Evolutionary conservation across 805 yeast species (phyloP).

Genomic region (Hanseniaspora occidentalis): DNA sequence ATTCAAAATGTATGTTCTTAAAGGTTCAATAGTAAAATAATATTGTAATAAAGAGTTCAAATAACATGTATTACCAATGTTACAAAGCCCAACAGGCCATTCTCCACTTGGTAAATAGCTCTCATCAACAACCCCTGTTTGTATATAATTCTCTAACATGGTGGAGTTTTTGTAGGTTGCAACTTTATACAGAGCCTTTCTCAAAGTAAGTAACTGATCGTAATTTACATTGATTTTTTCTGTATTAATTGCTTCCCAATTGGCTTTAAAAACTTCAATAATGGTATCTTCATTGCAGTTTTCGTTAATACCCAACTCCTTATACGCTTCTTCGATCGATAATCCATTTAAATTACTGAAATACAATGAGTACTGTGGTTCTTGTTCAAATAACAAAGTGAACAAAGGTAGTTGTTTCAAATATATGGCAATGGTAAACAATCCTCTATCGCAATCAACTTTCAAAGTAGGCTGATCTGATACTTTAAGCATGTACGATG

Average conservation of each 20-base stretch:
- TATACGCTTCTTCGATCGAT: slow-evolving; percentile 31
- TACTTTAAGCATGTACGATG: slow-evolving; percentile 57
- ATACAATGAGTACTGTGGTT: slow-evolving; percentile 36
- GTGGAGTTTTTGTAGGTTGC: slow-evolving; percentile 44
- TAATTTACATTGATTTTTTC: not conserved
- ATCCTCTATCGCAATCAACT: slow-evolving; percentile 36
- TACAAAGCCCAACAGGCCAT: slow-evolving; percentile 87
- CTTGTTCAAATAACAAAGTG: slow-evolving; percentile 41
- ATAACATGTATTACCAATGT: slow-evolving; percentile 94
- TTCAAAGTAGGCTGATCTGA: slow-evolving; percentile 37
- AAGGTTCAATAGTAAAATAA: slow-evolving; percentile 74
- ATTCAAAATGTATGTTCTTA: slow-evolving; percentile 50
- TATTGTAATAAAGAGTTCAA: slow-evolving; percentile 83
- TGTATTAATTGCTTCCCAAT: slow-evolving; percentile 14
- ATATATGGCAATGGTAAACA: slow-evolving; percentile 46
- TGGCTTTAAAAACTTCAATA: slow-evolving; percentile 22
- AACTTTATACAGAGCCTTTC: slow-evolving; percentile 44
- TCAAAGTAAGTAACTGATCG: slow-evolving; percentile 38
- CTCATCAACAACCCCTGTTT: slow-evolving; percentile 51
- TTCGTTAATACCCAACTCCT: slow-evolving; percentile 34
- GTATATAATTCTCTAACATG: slow-evolving; percentile 42
- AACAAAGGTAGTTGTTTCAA: slow-evolving; percentile 47
- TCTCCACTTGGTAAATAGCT: slow-evolving; percentile 45
- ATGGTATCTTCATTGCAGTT: slow-evolving; percentile 41
- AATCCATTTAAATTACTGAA: slow-evolving; percentile 15